A percentile compares a stretch with the other conserved stretches of the same genome.
Evolutionary conservation across 2,329 filamentous ascomycete genomes (phyloP).

Genomic region (Botryotinia convoluta): DNA sequence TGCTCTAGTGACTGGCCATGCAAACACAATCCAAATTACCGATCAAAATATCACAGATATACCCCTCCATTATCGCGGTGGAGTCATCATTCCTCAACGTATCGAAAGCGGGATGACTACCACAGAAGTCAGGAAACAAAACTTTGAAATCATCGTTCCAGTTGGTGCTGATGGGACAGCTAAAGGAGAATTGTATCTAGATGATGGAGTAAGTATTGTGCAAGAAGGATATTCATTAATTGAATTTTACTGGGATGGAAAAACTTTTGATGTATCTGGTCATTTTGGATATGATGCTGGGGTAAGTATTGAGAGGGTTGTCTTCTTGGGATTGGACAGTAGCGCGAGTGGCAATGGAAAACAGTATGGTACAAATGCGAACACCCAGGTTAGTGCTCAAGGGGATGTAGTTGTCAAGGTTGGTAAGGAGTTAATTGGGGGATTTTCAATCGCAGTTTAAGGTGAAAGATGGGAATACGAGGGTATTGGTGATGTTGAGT

Average conservation of each 20-base stretch:
- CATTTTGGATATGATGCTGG: conserved; percentile 51
- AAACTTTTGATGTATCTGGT: conserved; percentile 45
- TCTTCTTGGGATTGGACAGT: conserved; percentile 45
- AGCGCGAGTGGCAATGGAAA: not conserved
- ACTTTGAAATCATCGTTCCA: conserved; percentile 71
- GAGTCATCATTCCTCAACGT: conserved; percentile 62
- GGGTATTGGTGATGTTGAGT: not conserved
- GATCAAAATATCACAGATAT: conserved; percentile 50
- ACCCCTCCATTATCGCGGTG: conserved; percentile 66
- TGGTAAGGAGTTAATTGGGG: not conserved
- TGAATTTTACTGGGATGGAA: conserved; percentile 56
- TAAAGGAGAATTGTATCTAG: conserved; percentile 67
- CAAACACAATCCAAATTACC: conserved; percentile 40
- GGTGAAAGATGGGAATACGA: not conserved
- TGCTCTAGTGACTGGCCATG: conserved; percentile 44
- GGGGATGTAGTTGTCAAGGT: not conserved
- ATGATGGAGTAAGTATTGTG: conserved; percentile 69
- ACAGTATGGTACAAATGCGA: not conserved
- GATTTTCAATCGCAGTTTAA: not conserved
- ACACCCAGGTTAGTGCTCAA: not conserved
- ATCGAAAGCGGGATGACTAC: conserved; percentile 60
- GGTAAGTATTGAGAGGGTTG: conserved; percentile 48
- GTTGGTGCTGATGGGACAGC: conserved; percentile 62
- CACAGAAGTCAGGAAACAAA: conserved; percentile 57
- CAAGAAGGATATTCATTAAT: conserved; percentile 54